A percentile compares a stretch with the other conserved stretches of the same genome.
Evolutionary conservation across 805 yeast species (phyloP).

Genomic region (Ogataea philodendri): DNA sequence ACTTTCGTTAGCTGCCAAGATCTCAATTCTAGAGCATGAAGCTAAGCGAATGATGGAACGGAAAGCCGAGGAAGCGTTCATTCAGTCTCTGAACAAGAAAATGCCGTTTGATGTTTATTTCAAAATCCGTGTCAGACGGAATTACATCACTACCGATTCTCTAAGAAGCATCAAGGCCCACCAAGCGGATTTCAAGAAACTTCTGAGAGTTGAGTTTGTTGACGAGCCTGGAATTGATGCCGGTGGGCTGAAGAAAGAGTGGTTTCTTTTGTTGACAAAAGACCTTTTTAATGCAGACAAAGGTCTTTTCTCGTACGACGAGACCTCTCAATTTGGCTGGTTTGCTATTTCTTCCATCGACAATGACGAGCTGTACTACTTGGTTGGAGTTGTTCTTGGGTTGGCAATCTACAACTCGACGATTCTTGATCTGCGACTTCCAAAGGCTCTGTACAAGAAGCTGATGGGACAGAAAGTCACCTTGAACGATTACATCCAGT

Average conservation of each 20-base stretch:
- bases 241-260: constrained; percentile 91
- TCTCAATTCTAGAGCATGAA: constrained; percentile 76
- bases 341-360: constrained; percentile 52
- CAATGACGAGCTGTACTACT: constrained; percentile 56
- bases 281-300: constrained; percentile 67
- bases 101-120: constrained; percentile 65
- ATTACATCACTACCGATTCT: constrained; percentile 70
- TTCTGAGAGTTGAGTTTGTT: constrained; percentile 73
- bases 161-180: constrained; percentile 57
- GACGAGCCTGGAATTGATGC: constrained; percentile 94
- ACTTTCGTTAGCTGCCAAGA: constrained; percentile 78
- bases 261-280: constrained; percentile 77
- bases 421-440: constrained; percentile 76
- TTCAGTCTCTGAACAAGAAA: constrained; percentile 64
- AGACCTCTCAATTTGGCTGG: constrained; percentile 75
- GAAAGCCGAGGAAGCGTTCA: constrained; percentile 86
- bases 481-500: constrained; percentile 61
- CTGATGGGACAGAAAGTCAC: constrained; percentile 54
- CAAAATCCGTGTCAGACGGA: constrained; percentile 65
- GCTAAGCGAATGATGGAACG: constrained; percentile 78
- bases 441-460: constrained; percentile 73
- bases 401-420: constrained; percentile 89
- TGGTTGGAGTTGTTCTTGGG: constrained; percentile 85
- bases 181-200: constrained; percentile 63
- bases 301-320: constrained; percentile 64